Evolutionary conservation across 2,329 filamentous ascomycete species (phyloP), one percentile per base, ranked within the genome.

Genomic region (Sporothrix schenckii): DNA sequence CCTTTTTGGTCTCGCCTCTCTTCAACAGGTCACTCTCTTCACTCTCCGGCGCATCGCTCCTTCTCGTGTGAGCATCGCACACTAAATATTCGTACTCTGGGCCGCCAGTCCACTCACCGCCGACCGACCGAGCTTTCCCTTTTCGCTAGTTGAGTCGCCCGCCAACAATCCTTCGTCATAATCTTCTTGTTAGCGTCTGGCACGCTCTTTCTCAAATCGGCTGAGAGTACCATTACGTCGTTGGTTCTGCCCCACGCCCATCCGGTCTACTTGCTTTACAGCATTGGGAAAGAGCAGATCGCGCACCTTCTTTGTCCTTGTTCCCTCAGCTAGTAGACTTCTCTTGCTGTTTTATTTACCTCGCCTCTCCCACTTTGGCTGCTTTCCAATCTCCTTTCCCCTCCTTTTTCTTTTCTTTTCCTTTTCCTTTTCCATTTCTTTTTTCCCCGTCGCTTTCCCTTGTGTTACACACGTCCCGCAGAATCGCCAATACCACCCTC

Each of bases 281-380:
- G 58, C 44, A 44, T 47, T 39, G 39, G 54, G 61, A 50, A 65
- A 34, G 44, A 14, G 61, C 61, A 65, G 61, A 65, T 65, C 61
- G 47, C 44, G 61, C 52, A 41, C 41, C 61, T 66, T 70, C 68
- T 66, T 66, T 68, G 61, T 53, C 68, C n/a, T 66, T 52, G 21
- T 24, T 16, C 56, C 27, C 44, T 67, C 63, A 67, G 63, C 58
- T 41, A n/a, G 50, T 41, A 19, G 65, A 44, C 44, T 70, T n/a
- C 53, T 70, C 50, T 44, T 63, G n/a, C 41, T 50, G 21, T 67
- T 63, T 70, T 58, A 21, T 53, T 71, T 68, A 34, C 66, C 49
- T 65, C 56, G 44, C 34, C 4, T 54, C 52, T 47, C 49, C 65
- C 49, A 34, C 63, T 19, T 60, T 24, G 4, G 10, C 47, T 21